phyloP scores from a whole-genome alignment of 805 yeast genomes.

The Cyberlindnera americana region DNA sequence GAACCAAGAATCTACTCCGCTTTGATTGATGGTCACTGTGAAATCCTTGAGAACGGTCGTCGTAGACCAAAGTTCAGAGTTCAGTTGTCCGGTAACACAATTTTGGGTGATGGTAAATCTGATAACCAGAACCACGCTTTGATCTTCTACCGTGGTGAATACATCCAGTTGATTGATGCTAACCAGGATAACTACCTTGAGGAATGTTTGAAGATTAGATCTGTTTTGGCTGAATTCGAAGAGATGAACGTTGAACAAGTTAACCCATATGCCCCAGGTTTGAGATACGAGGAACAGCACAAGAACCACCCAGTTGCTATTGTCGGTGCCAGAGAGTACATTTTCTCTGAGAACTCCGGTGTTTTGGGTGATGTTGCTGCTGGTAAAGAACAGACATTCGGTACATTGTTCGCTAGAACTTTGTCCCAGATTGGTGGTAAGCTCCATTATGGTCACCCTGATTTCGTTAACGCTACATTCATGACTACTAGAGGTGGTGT shows the following conservation, averaged over 20 bases:
- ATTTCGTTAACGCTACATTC: slow-evolving; percentile 68
- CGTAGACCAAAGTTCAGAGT: slow-evolving; percentile 76
- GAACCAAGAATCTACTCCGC: slow-evolving; percentile 73
- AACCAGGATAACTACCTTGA: slow-evolving; percentile 84
- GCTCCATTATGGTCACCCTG: slow-evolving; percentile 87
- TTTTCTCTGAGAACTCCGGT: slow-evolving; percentile 83
- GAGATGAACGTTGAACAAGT: slow-evolving; percentile 72
- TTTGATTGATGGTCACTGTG: slow-evolving; percentile 78
- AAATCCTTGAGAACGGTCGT: slow-evolving; percentile 65
- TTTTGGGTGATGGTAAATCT: slow-evolving; percentile 85
- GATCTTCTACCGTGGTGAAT: slow-evolving; percentile 81
- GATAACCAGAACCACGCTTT: slow-evolving; percentile 83
- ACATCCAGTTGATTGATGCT: slow-evolving; percentile 80
- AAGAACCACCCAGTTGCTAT: slow-evolving; percentile 70
- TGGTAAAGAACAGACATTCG: slow-evolving; percentile 87
- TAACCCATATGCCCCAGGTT: slow-evolving; percentile 72
- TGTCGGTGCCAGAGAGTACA: slow-evolving; percentile 84
- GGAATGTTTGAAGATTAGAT: slow-evolving; percentile 80
- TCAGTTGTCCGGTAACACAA: slow-evolving; percentile 79
- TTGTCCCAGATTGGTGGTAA: slow-evolving; percentile 83
- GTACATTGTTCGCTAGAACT: slow-evolving; percentile 81
- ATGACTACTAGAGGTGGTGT: slow-evolving; percentile 89
- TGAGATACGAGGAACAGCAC: slow-evolving; percentile 52
- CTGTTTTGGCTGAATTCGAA: slow-evolving; percentile 73
- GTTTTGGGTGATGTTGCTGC: slow-evolving; percentile 87